Conservation (phyloP, 805 yeast species). For the Nakazawaea ernobii region DNA sequence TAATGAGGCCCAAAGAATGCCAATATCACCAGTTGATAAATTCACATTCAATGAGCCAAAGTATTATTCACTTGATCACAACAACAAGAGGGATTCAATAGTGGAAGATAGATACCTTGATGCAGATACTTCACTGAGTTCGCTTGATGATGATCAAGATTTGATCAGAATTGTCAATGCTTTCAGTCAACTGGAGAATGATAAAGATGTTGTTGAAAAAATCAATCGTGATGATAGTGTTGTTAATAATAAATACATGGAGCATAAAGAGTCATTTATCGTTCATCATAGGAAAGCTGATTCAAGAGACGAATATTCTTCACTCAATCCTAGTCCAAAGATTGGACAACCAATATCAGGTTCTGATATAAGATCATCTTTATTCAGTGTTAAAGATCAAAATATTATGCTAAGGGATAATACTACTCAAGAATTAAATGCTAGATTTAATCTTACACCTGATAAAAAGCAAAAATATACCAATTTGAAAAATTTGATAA, state of each 20-base stretch:
- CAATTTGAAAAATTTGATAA: background rate
- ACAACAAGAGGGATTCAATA: background rate
- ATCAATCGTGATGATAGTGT: background rate
- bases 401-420: background rate
- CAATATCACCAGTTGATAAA: constrained; percentile 11
- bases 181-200: background rate
- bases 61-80: background rate
- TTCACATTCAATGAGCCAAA: constrained; percentile 7
- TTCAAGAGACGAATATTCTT: background rate
- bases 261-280: constrained; percentile 1
- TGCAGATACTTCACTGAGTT: constrained; percentile 7
- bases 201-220: background rate
- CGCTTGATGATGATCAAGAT: constrained; percentile 3
- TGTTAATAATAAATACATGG: background rate
- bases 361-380: background rate
- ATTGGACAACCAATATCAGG: background rate
- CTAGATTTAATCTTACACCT: constrained; percentile 2
- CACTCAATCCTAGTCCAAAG: background rate
- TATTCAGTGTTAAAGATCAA: background rate
- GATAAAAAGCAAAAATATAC: constrained; percentile 1
- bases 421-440: background rate
- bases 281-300: constrained; percentile 2
- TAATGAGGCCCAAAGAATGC: constrained; percentile 5
- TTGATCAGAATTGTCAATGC: constrained; percentile 4
- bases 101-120: constrained; percentile 8